Base-by-base conservation (phyloP, 345 rosid genomes). In the Euphorbia tirucalli region DNA sequence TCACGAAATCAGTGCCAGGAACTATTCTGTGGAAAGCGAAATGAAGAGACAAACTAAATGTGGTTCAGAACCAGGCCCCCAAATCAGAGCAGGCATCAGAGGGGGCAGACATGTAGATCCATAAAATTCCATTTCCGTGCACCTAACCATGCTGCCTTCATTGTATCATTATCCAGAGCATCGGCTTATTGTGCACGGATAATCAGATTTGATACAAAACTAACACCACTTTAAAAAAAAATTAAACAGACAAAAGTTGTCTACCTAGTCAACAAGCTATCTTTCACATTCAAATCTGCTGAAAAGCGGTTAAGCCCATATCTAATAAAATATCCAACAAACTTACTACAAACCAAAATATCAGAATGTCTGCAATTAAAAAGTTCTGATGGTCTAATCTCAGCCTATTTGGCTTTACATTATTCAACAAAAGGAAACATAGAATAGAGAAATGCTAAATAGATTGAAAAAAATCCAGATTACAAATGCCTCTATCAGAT, bases 101-200 rank as follows among this genome's bases (percentile, higher is more conserved):
- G 81, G 67, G 82, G 69, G 86, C 86, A 86, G 82, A 81, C 79
- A 81, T 41, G 81, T 69, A 15, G 75, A 72, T 74, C 81, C 74
- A 66, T 11, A 59, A 11, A 18, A 14, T 24, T 79, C 61, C 77
- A 37, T 85, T 71, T 83, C 37, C 61, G 87, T 85, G 83, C 46
- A 83, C 85, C 77, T 39, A 77, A 85, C 87, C 85, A 85, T 85
- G 89, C 85, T 83, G 25, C 84, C 65, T 83, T 85, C 88, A 83
- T 81, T 68, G 0, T 21, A 6, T 63, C 1, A 14, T 24, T 25
- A 76, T 83, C 84, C 89, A 86, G 85, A 83, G 85, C 85, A 83
- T 82, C 89, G 82, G 87, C 87, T 86, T 86, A 86, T 66, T 39
- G 73, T 61, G 35, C 70, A 66, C 70, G 3, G 58, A 66, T 27